A percentile compares a stretch with the other conserved stretches of the same genome.
phyloP scores from a whole-genome alignment of 805 yeast genomes.

The Candida vartiovaarae region DNA sequence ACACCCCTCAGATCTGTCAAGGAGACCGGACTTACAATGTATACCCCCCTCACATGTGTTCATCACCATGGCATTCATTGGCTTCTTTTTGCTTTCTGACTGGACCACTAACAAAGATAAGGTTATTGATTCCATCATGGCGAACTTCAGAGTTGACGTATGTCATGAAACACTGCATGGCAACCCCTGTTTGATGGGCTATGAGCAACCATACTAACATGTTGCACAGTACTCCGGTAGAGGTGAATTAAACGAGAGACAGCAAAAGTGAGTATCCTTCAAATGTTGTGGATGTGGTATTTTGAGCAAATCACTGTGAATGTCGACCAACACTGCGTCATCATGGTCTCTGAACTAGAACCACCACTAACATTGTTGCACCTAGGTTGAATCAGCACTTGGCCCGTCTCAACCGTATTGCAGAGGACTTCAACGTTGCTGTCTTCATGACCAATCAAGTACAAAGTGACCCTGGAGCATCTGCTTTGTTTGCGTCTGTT shows the following conservation, averaged over 20 bases:
- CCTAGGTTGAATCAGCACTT: slow-evolving; percentile 43
- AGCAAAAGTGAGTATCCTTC: slow-evolving; percentile 39
- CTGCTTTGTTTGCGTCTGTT: slow-evolving; percentile 69
- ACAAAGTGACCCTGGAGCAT: slow-evolving; percentile 81
- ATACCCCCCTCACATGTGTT: too few species aligned
- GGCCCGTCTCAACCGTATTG: slow-evolving; percentile 46
- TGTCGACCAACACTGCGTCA: too few species aligned
- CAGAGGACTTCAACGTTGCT: slow-evolving; percentile 75
- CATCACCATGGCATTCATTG: too few species aligned
- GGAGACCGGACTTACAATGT: too few species aligned
- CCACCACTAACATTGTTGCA: slow-evolving; percentile 14
- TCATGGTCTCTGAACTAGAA: too few species aligned
- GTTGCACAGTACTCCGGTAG: slow-evolving; percentile 51
- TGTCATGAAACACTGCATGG: slow-evolving; percentile 1
- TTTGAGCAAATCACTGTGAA: not conserved
- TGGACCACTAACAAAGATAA: not conserved
- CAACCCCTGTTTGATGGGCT: too few species aligned
- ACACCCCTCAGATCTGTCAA: not conserved
- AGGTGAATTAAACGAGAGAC: slow-evolving; percentile 72
- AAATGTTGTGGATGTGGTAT: not conserved
- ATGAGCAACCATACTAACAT: too few species aligned
- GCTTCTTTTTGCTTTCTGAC: too few species aligned
- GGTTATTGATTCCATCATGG: slow-evolving; percentile 70
- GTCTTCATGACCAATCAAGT: slow-evolving; percentile 73
- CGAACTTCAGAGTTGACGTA: slow-evolving; percentile 65